Evolutionary conservation across 108 stramenopile genomes (phyloP).

Genomic region (Skeletonema costatum): DNA sequence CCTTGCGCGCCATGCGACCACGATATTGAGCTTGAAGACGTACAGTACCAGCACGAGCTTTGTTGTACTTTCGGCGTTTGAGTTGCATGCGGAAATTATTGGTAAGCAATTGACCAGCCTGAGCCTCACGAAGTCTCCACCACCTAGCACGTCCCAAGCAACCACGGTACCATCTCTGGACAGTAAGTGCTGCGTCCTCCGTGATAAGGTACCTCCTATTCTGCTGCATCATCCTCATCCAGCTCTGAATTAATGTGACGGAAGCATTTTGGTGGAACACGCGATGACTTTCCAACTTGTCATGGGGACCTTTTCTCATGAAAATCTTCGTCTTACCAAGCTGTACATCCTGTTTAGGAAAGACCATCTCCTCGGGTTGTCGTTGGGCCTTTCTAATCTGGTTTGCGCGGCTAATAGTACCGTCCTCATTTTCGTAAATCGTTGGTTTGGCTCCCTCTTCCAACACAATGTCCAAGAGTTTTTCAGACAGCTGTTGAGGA

Average conservation of each 20-base stretch:
- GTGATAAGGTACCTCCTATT: constrained; percentile 61
- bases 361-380: constrained; percentile 79
- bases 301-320: constrained; percentile 93
- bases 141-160: constrained; percentile 83
- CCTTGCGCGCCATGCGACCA: constrained; percentile 58
- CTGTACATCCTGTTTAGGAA: constrained; percentile 86
- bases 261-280: constrained; percentile 77
- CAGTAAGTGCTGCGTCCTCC: constrained; percentile 61
- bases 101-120: constrained; percentile 82
- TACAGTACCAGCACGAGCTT: constrained; percentile 60
- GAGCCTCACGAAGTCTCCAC: constrained; percentile 77
- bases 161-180: constrained; percentile 85
- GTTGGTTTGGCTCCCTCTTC: constrained; percentile 72
- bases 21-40: constrained; percentile 77
- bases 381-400: constrained; percentile 88
- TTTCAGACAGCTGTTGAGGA: constrained; percentile 77
- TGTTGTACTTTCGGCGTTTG: constrained; percentile 53
- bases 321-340: constrained; percentile 93
- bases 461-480: constrained; percentile 68
- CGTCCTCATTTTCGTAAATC: constrained; percentile 58
- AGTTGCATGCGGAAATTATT: constrained; percentile 82
- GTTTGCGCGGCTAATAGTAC: constrained; percentile 80
- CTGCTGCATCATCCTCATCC: constrained; percentile 77
- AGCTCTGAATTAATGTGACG: constrained; percentile 82
- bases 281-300: constrained; percentile 87